Evolutionary conservation across 768 basidiomycete genomes (phyloP), one percentile per base, ranked within the genome.

Genomic region (Russula abietina): DNA sequence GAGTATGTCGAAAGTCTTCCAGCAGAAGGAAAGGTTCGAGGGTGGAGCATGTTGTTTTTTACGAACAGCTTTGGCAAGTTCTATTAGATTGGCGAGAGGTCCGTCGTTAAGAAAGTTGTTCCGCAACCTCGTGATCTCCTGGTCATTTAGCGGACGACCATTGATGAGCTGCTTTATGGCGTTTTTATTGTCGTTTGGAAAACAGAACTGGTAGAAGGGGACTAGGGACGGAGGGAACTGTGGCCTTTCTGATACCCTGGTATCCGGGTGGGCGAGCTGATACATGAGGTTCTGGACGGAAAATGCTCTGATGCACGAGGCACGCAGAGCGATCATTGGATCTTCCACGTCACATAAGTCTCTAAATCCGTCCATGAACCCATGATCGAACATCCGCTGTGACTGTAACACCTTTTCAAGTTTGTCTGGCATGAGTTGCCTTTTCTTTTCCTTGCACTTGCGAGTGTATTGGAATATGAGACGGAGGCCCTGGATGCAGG

Each of bases 1-100:
- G 33, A 62, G 61, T 11, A 52, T 17, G 33, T 62, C 43, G 33
- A 62, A 33, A 16, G 51, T 45, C n/a, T 28, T 51, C 61, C 61
- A 62, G 28, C 56, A 62, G 26, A 62, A 28, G 8, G 61, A 57
- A 39, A 62, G 51, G 41, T 2, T 32, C 2, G 33, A 53, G 4
- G 24, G 33, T 5, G 32, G 33, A 11, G 30, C 56, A 14, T 24
- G 19, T n/a, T 52, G 43, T 9, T 36, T 5, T 4, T 6, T n/a
- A 16, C 28, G 56, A 38, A 62, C 11, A n/a, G 50, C 51, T 7
- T 39, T 9, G 19, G 56, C 49, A 1, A 62, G 56, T 4, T 33
- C 38, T n/a, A 36, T 39, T 26, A 62, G 38, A 48, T 62, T 62
- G 33, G 46, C 28, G 2, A 62, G 61, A 0, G 61, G 43, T 19